Evolutionary conservation across 257 asterid species (phyloP).

Genomic region (Echium plantagineum): DNA sequence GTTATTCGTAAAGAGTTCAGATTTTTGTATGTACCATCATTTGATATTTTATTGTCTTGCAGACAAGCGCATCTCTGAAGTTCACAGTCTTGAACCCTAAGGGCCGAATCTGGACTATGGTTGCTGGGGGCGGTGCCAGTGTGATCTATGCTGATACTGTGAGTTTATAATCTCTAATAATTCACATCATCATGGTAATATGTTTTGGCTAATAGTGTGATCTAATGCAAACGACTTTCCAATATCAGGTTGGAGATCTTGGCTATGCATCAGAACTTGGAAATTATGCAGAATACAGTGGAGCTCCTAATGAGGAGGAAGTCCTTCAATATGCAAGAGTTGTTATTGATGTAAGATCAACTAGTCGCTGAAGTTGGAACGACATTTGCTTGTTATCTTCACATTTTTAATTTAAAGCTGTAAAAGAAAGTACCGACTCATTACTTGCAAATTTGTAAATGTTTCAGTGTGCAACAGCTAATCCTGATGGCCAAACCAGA

Average conservation of each 20-base stretch:
- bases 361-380: background rate
- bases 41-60: slow-evolving; percentile 13
- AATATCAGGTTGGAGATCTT: slow-evolving; percentile 52
- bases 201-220: too few species aligned
- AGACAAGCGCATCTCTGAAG: slow-evolving; percentile 95
- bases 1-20: too few species aligned
- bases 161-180: too few species aligned
- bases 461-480: slow-evolving; percentile 89
- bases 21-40: too few species aligned
- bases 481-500: slow-evolving; percentile 75
- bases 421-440: too few species aligned
- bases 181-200: too few species aligned
- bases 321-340: slow-evolving; percentile 88
- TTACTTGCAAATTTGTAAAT: background rate
- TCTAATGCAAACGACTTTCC: too few species aligned
- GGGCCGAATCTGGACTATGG: slow-evolving; percentile 98
- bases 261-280: slow-evolving; percentile 95
- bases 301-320: slow-evolving; percentile 96
- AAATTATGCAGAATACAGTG: slow-evolving; percentile 91
- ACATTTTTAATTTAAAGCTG: background rate
- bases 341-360: too few species aligned
- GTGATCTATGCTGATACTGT: slow-evolving; percentile 88
- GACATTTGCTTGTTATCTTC: background rate
- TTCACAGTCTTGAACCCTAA: slow-evolving; percentile 89
- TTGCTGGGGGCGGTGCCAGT: slow-evolving; percentile 99